Evolutionary conservation across 78 protist species (phyloP).

Genomic region (Chrysochromulina tobinii): DNA sequence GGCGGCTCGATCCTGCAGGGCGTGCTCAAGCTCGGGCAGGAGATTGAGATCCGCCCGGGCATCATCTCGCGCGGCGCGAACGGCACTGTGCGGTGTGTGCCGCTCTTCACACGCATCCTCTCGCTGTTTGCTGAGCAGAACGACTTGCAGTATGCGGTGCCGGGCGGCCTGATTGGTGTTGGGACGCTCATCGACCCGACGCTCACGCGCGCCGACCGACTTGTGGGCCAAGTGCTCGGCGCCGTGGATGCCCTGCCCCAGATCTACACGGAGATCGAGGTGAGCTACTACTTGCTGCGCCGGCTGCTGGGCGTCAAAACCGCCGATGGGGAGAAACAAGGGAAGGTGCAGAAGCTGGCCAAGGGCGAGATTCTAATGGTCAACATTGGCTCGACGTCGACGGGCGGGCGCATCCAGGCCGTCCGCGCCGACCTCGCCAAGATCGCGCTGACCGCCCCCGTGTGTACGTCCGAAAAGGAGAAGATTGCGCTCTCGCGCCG

Average conservation of each 20-base stretch:
- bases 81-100: slow-evolving; percentile 81
- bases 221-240: slow-evolving; percentile 99
- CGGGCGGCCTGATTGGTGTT: slow-evolving; percentile 99
- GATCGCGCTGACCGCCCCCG: slow-evolving; percentile 91
- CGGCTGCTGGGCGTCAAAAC: slow-evolving; percentile 97
- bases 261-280: slow-evolving; percentile 85
- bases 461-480: slow-evolving; percentile 94
- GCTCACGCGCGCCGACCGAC: slow-evolving; percentile 94
- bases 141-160: slow-evolving; percentile 96
- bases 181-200: slow-evolving; percentile 99
- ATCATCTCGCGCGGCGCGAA: slow-evolving; percentile 70
- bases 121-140: slow-evolving; percentile 85
- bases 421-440: slow-evolving; percentile 87
- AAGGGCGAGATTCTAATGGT: slow-evolving; percentile 81
- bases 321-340: slow-evolving; percentile 61
- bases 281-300: slow-evolving; percentile 88
- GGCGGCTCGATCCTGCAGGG: slow-evolving; percentile 99
- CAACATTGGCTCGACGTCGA: slow-evolving; percentile 98
- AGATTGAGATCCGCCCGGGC: slow-evolving; percentile 98
- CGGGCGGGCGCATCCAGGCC: slow-evolving; percentile 90
- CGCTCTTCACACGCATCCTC: slow-evolving; percentile 82
- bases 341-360: slow-evolving; percentile 82
- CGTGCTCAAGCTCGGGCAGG: slow-evolving; percentile 89
- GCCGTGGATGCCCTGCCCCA: slow-evolving; percentile 87
- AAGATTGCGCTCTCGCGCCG: slow-evolving; percentile 96